Conservation (phyloP, 2,329 filamentous ascomycete genomes). For the Paracoccidioides lutzii region DNA sequence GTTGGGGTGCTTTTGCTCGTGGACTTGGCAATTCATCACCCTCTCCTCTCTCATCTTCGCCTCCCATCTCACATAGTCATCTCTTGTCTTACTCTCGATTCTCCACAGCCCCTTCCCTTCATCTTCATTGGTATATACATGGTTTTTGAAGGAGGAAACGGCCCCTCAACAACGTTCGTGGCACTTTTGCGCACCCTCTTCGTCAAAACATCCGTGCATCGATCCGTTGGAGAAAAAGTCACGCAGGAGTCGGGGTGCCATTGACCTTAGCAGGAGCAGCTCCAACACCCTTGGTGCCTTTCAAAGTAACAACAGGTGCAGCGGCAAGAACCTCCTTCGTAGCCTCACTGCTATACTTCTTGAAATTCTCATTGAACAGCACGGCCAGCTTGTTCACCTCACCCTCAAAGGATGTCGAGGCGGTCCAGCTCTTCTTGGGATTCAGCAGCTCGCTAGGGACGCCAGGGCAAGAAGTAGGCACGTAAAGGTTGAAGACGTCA, state of each 20-base stretch:
- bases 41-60: background rate
- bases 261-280: slow-evolving; percentile 3
- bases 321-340: slow-evolving; percentile 60
- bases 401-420: slow-evolving; percentile 64
- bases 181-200: no score
- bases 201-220: no score
- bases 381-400: slow-evolving; percentile 83
- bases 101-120: background rate
- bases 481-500: slow-evolving; percentile 88
- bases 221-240: no score
- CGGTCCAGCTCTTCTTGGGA: slow-evolving; percentile 84
- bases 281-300: background rate
- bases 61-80: background rate
- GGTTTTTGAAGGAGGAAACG: background rate
- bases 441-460: slow-evolving; percentile 90
- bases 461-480: slow-evolving; percentile 81
- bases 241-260: background rate
- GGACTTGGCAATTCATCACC: background rate
- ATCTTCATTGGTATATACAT: background rate
- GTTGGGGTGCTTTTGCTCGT: background rate
- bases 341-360: slow-evolving; percentile 81
- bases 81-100: background rate
- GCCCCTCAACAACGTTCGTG: no score
- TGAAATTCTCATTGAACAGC: slow-evolving; percentile 94
- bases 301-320: slow-evolving; percentile 23